A percentile compares a stretch with the other conserved stretches of the same genome.
Evolutionary conservation across 371 early-diverging fungal species (phyloP).

Genomic region (Rhizopus delemar): DNA sequence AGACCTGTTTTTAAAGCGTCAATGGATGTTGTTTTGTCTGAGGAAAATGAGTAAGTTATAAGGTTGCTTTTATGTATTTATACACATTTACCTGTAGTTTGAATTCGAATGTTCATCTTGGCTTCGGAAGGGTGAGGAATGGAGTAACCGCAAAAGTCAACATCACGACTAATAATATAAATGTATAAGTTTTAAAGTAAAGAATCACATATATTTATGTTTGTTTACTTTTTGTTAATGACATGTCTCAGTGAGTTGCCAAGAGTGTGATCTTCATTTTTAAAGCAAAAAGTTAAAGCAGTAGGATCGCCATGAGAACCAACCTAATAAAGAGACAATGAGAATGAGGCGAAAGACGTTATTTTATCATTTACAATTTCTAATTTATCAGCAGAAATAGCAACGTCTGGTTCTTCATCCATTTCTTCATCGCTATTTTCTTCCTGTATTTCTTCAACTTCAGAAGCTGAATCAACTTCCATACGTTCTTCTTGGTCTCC

Average conservation of each 20-base stretch:
- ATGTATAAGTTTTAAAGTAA: not conserved
- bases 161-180: conserved; percentile 65
- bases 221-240: conserved; percentile 88
- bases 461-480: conserved; percentile 25
- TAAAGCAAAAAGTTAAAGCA: conserved; percentile 83
- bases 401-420: conserved; percentile 37
- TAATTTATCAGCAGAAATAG: conserved; percentile 49
- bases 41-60: not conserved
- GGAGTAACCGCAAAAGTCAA: conserved; percentile 98
- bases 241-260: conserved; percentile 92
- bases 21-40: conserved; percentile 77
- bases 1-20: conserved; percentile 77
- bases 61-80: not conserved
- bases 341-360: not conserved
- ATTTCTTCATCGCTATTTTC: conserved; percentile 34
- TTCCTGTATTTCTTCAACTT: conserved; percentile 30
- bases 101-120: conserved; percentile 92
- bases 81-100: conserved; percentile 78
- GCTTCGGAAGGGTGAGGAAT: conserved; percentile 99
- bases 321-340: conserved; percentile 11
- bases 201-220: not conserved
- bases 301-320: conserved; percentile 73
- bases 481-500: conserved; percentile 21
- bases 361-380: conserved; percentile 49
- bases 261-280: conserved; percentile 96